These are phyloP conservation scores for Bacidia gigantensis DNA, from an alignment of 495 filamentous ascomycete genomes.

Conservation along the genomic window DNA sequence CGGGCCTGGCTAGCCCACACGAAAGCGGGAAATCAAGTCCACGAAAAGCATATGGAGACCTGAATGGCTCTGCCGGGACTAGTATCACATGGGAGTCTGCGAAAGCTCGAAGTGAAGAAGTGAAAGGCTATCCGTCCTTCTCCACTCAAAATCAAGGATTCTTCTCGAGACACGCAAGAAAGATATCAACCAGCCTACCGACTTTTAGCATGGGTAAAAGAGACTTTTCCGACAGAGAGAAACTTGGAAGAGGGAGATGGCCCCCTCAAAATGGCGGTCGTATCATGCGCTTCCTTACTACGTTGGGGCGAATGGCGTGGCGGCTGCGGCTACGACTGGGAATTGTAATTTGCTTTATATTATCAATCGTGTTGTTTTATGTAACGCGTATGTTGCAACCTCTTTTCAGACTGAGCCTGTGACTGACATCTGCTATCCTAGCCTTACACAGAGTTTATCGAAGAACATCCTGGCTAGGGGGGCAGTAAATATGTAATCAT, in stretches of 20 bases:
- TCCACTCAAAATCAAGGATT: constrained; percentile 66
- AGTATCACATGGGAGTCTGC: constrained; percentile 66
- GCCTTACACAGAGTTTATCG: constrained; percentile 37
- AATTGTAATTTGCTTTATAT: constrained; percentile 43
- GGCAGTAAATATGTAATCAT: constrained; percentile 90
- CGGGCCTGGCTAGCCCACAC: constrained; percentile 51
- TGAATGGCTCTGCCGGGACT: constrained; percentile 25
- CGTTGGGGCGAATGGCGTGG: constrained; percentile 31
- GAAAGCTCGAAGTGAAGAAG: constrained; percentile 63
- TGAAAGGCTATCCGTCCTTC: constrained; percentile 70
- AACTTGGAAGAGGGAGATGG: constrained; percentile 41
- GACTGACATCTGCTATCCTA: constrained; percentile 15
- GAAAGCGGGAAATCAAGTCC: constrained; percentile 58
- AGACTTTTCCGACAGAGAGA: constrained; percentile 65
- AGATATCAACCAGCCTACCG: constrained; percentile 58
- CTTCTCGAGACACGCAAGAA: constrained; percentile 64
- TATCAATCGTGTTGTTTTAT: constrained; percentile 52
- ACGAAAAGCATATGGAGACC: constrained; percentile 28
- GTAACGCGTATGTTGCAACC: constrained; percentile 43
- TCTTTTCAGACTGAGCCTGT: background rate
- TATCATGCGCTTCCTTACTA: constrained; percentile 21
- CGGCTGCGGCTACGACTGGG: constrained; percentile 47
- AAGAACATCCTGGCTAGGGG: constrained; percentile 48
- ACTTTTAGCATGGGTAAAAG: constrained; percentile 39
- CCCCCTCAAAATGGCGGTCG: constrained; percentile 20